phyloP scores from a whole-genome alignment of 2,329 filamentous ascomycete species.

The Clarireedia homoeocarpa region DNA sequence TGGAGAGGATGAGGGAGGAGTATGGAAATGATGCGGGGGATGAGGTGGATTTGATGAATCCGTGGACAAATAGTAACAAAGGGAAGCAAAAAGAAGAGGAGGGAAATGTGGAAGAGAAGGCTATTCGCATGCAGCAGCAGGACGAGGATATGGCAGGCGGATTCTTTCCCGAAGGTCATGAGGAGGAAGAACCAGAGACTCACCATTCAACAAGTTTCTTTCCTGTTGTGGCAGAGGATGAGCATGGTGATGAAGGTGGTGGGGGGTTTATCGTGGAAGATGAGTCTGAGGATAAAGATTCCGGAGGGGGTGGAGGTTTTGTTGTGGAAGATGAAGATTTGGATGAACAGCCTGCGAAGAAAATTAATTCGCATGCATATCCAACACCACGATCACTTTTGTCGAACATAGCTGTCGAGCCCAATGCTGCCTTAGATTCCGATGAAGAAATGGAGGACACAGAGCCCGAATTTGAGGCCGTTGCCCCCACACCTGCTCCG shows the following conservation, averaged over 20 bases:
- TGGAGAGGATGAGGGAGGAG: constrained; percentile 66
- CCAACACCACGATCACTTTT: constrained; percentile 18
- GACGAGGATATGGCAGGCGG: constrained; percentile 52
- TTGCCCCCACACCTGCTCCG: constrained; percentile 5
- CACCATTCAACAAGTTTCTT: constrained; percentile 23
- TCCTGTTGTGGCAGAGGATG: constrained; percentile 23
- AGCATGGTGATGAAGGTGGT: constrained; percentile 10
- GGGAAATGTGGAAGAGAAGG: constrained; percentile 22
- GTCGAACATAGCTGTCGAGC: constrained; percentile 3
- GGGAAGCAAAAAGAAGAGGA: constrained; percentile 21
- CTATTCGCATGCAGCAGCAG: constrained; percentile 25
- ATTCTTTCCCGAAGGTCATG: constrained; percentile 50
- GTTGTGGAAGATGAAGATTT: constrained; percentile 20
- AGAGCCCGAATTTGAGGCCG: not conserved
- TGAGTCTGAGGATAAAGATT: constrained; percentile 11
- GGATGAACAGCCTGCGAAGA: not conserved
- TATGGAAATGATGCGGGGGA: constrained; percentile 57
- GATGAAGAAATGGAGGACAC: constrained; percentile 16
- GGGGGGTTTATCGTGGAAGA: constrained; percentile 26
- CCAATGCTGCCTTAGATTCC: not conserved
- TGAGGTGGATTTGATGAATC: constrained; percentile 46
- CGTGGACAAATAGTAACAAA: constrained; percentile 38
- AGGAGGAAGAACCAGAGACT: constrained; percentile 35
- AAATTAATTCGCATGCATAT: constrained; percentile 14
- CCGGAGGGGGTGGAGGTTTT: constrained; percentile 19